Evolutionary conservation across 2,329 filamentous ascomycete genomes (phyloP).

Genomic region (Pseudocercospora vitis): DNA sequence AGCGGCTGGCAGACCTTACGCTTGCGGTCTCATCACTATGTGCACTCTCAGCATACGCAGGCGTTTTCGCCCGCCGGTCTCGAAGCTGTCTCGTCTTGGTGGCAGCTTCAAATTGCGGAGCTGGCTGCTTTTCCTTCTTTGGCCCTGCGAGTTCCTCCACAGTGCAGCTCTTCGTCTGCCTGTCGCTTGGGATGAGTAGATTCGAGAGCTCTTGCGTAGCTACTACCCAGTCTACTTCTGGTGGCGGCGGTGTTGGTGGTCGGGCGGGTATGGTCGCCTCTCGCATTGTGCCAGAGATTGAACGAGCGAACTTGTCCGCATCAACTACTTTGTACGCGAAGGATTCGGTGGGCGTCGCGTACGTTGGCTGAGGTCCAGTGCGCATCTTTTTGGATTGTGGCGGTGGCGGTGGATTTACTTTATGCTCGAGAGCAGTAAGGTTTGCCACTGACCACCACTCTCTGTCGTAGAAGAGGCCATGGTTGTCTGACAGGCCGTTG

Average conservation of each 20-base stretch:
- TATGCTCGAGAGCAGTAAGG: constrained; percentile 68
- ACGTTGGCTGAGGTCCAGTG: constrained; percentile 64
- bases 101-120: constrained; percentile 41
- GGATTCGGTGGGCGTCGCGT: constrained; percentile 83
- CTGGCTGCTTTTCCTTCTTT: constrained; percentile 63
- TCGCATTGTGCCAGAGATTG: constrained; percentile 56
- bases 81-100: constrained; percentile 64
- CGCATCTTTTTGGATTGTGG: constrained; percentile 58
- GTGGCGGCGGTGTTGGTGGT: constrained; percentile 66
- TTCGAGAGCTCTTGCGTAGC: constrained; percentile 82
- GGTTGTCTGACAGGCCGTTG: not conserved
- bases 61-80: constrained; percentile 28
- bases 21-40: constrained; percentile 31
- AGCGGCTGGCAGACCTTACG: constrained; percentile 26
- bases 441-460: constrained; percentile 52
- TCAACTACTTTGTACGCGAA: constrained; percentile 78
- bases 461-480: constrained; percentile 38
- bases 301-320: constrained; percentile 64
- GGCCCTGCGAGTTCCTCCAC: constrained; percentile 70
- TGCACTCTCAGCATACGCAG: constrained; percentile 26
- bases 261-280: constrained; percentile 39
- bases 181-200: constrained; percentile 72
- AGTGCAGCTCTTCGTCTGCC: constrained; percentile 73
- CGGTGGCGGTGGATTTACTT: constrained; percentile 54
- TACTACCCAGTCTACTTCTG: constrained; percentile 80